These are phyloP conservation scores for Pneumocystis murina DNA, from an alignment of 1,139 yeast genomes.

Conservation along the genomic window DNA sequence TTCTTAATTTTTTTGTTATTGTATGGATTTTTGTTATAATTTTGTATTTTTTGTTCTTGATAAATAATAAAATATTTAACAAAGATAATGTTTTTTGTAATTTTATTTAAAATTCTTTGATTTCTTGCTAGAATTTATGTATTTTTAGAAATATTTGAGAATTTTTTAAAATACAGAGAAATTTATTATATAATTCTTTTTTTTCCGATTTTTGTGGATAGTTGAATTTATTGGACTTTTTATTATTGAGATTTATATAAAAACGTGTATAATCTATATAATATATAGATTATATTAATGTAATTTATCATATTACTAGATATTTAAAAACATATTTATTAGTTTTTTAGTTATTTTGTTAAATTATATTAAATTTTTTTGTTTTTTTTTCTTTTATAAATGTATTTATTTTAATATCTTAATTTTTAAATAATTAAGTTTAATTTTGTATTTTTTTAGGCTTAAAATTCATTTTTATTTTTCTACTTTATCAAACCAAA, in stretches of 20 bases:
- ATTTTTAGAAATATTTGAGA: constrained; percentile 59
- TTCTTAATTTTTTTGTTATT: constrained; percentile 40
- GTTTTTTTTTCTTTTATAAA: no score
- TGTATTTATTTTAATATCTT: no score
- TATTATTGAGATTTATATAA: constrained; percentile 87
- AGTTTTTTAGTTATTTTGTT: no score
- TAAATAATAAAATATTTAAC: no score
- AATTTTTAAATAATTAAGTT: no score
- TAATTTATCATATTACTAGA: no score
- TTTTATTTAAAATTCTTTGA: constrained; percentile 74
- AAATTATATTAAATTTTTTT: no score
- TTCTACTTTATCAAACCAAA: no score
- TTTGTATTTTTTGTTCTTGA: constrained; percentile 53
- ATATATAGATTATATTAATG: no score
- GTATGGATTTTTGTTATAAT: constrained; percentile 76
- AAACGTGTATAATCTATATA: constrained; percentile 66
- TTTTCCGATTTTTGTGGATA: constrained; percentile 83
- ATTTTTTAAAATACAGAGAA: constrained; percentile 53
- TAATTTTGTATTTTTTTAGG: no score
- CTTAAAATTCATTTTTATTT: no score
- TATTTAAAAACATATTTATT: no score
- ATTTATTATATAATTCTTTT: constrained; percentile 41
- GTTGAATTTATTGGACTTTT: constrained; percentile 77
- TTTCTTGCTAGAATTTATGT: constrained; percentile 74
- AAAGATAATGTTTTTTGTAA: constrained; percentile 93